These are phyloP conservation scores for Amanita thiersii DNA, from an alignment of 768 basidiomycete genomes.

Conservation along the genomic window DNA sequence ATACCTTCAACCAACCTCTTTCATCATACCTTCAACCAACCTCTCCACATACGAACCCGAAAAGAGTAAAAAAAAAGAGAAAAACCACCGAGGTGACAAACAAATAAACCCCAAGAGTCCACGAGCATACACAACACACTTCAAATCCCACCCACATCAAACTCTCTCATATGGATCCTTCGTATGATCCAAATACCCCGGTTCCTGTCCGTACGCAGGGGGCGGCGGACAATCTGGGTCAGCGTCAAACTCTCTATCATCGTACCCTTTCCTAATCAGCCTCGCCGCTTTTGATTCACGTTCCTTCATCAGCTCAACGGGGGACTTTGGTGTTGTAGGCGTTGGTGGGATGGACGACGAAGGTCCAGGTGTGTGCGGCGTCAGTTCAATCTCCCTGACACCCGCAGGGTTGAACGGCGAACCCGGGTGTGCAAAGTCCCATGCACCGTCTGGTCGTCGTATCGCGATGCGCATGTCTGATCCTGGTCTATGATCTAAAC, in stretches of 20 bases:
- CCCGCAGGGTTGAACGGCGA: conserved; percentile 31
- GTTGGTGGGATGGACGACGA: background rate
- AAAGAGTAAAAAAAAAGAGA: too few species aligned
- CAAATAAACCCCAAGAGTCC: too few species aligned
- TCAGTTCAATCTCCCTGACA: conserved; percentile 26
- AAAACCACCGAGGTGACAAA: too few species aligned
- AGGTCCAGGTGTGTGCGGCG: conserved; percentile 15
- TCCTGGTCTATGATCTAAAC: conserved; percentile 41
- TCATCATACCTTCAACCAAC: conserved; percentile 21
- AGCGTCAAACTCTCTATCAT: conserved; percentile 6
- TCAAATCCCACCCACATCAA: too few species aligned
- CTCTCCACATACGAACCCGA: too few species aligned
- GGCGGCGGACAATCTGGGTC: conserved; percentile 3
- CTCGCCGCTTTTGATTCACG: conserved; percentile 7
- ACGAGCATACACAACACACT: too few species aligned
- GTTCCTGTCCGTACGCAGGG: conserved; percentile 8
- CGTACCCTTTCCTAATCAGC: conserved; percentile 8
- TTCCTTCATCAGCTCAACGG: conserved; percentile 7
- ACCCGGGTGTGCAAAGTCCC: conserved; percentile 41
- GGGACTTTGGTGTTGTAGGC: conserved; percentile 3
- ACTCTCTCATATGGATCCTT: too few species aligned
- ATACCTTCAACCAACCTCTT: conserved; percentile 23
- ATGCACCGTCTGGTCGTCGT: conserved; percentile 45
- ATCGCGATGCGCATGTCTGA: conserved; percentile 50
- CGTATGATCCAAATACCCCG: conserved; percentile 4